Evolutionary conservation across 2,329 filamentous ascomycete genomes (phyloP), one percentile per base, ranked within the genome.

Genomic region (Colletotrichum sublineola): DNA sequence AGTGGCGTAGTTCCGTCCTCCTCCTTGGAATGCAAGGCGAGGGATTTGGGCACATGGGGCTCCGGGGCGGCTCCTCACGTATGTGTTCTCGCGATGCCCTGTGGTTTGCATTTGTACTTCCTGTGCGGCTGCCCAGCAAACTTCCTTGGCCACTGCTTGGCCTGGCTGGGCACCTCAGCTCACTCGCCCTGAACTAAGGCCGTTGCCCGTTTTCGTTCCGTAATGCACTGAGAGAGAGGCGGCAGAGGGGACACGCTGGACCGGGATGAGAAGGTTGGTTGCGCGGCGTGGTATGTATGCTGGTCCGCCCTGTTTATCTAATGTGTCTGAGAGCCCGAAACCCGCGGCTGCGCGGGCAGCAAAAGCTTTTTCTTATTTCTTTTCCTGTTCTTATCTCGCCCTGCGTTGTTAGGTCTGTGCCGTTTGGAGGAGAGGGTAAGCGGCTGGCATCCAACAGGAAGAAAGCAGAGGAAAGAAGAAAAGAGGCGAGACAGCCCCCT

Each of bases 91-190:
- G 46, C 40, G 29, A 24, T 57, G 18, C 14, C 63, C 20, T 12
- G 44, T 5, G 20, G 11, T 44, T 20, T 48, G 36, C 42, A 24
- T 24, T 53, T 53, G 55, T 29, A 29, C 12, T 12, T 12, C 29
- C 31, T n/a, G 42, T n/a, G n/a, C 36, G 40, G 56, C 63, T 44
- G 63, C 42, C 24, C 18, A 29, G 48, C 63, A 67, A 67, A 42
- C 48, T 71, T 71, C 56, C 48, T 71, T 58, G 52, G 68, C 29
- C 57, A 14, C 50, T 31, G 42, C 64, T 68, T 68, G 68, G 44
- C 64, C 52, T 58, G 57, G 50, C 64, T 63, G 57, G 68, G 68
- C 68, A 33, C 24, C 53, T 33, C 55, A 57, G 24, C 24, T 24
- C 24, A 24, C 24, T 24, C 24, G 24, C 24, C 24, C 24, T 24